A percentile compares a stretch with the other conserved stretches of the same genome.
These are phyloP conservation scores for Sutorius eximius DNA, from an alignment of 1,284 basidiomycete species.

Conservation along the genomic window DNA sequence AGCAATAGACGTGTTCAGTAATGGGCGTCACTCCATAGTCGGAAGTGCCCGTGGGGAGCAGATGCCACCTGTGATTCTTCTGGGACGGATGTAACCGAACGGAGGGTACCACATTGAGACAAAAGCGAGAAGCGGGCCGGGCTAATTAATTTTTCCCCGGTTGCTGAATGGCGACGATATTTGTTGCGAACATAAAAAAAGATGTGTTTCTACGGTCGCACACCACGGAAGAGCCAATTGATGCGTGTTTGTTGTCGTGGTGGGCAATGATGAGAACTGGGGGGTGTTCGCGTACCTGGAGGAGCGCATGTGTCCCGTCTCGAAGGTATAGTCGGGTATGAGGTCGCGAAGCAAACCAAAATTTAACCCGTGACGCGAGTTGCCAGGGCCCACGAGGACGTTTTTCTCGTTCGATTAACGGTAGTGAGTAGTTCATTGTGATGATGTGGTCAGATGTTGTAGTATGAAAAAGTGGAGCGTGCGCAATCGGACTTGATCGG, in stretches of 20 bases:
- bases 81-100: slow-evolving; percentile 28
- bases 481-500: slow-evolving; percentile 38
- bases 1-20: slow-evolving; percentile 1
- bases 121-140: slow-evolving; percentile 11
- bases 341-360: background rate
- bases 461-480: slow-evolving; percentile 15
- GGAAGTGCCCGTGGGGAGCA: slow-evolving; percentile 25
- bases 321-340: slow-evolving; percentile 6
- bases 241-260: background rate
- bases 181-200: background rate
- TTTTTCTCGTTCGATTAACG: background rate
- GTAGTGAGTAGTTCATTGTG: slow-evolving; percentile 22
- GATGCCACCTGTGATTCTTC: slow-evolving; percentile 7
- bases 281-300: slow-evolving; percentile 9
- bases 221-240: background rate
- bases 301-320: background rate
- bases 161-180: slow-evolving; percentile 3
- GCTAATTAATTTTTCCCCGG: slow-evolving; percentile 12
- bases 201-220: background rate
- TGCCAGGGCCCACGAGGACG: slow-evolving; percentile 23
- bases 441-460: slow-evolving; percentile 9
- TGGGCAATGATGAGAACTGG: slow-evolving; percentile 6
- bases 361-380: slow-evolving; percentile 11
- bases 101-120: slow-evolving; percentile 28
- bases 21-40: slow-evolving; percentile 14